Conservation (phyloP, 2,329 filamentous ascomycete species). For the Penicillium palitans region DNA sequence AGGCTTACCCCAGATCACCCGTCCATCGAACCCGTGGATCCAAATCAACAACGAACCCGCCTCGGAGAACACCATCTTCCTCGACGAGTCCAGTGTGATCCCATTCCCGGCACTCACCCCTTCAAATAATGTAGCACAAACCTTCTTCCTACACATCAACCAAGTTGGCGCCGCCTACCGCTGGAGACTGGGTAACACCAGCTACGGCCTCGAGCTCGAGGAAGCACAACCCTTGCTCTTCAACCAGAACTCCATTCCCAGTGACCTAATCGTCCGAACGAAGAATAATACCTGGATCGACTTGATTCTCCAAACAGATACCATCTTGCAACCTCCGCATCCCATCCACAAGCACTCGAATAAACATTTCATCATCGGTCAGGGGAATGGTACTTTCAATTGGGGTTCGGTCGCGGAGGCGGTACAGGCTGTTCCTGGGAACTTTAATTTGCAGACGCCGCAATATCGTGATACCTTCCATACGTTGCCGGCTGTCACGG, state of each 20-base stretch:
- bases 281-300: conserved; percentile 56
- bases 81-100: conserved; percentile 46
- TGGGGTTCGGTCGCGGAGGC: conserved; percentile 58
- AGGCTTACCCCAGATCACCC: conserved; percentile 16
- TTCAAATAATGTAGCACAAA: conserved; percentile 47
- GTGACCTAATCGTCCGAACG: conserved; percentile 50
- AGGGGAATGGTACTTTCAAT: conserved; percentile 52
- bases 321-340: conserved; percentile 54
- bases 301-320: conserved; percentile 50
- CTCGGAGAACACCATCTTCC: conserved; percentile 44
- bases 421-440: conserved; percentile 46
- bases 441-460: conserved; percentile 61
- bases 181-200: conserved; percentile 30
- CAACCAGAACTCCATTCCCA: conserved; percentile 30
- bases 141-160: conserved; percentile 27
- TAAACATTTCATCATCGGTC: conserved; percentile 60
- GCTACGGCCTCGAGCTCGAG: conserved; percentile 27
- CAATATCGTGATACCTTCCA: conserved; percentile 54
- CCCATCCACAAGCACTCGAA: conserved; percentile 67
- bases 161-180: conserved; percentile 25
- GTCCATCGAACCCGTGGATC: conserved; percentile 47
- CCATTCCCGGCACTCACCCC: conserved; percentile 53
- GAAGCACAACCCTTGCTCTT: conserved; percentile 28
- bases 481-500: conserved; percentile 36
- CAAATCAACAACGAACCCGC: conserved; percentile 50